phyloP scores from a whole-genome alignment of 371 early-diverging fungal genomes.

The Mucor velutinosus region DNA sequence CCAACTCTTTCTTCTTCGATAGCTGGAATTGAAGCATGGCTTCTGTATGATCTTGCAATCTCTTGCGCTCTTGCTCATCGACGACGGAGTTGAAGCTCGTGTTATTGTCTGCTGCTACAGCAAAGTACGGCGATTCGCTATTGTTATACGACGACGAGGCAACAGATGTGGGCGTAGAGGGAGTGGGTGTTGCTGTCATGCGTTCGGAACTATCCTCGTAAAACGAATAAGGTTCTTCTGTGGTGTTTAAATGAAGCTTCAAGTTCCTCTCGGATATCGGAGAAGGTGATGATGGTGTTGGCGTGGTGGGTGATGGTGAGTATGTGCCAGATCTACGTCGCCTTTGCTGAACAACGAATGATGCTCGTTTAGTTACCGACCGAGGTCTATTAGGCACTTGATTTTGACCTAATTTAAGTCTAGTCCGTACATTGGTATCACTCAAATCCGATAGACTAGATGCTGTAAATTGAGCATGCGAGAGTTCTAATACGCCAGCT shows the following conservation, averaged over 20 bases:
- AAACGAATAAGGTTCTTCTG: constrained; percentile 14
- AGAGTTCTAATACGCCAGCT: constrained; percentile 56
- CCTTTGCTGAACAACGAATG: constrained; percentile 16
- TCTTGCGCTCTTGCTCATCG: constrained; percentile 19
- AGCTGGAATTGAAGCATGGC: constrained; percentile 22
- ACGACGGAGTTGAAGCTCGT: neutral
- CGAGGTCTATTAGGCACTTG: constrained; percentile 42
- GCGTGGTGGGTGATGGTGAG: constrained; percentile 17
- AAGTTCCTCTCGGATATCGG: constrained; percentile 22
- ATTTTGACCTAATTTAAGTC: constrained; percentile 42
- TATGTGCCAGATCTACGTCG: constrained; percentile 30
- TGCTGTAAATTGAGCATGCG: constrained; percentile 55
- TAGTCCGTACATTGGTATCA: constrained; percentile 40
- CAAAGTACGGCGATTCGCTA: constrained; percentile 3
- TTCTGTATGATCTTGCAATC: constrained; percentile 27
- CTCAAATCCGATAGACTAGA: constrained; percentile 45
- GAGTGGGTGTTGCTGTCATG: constrained; percentile 16
- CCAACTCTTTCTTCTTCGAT: constrained; percentile 23
- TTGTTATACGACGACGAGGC: constrained; percentile 11
- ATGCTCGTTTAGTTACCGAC: constrained; percentile 33
- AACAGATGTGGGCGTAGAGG: constrained; percentile 22
- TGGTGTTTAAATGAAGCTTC: constrained; percentile 9
- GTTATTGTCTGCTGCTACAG: neutral
- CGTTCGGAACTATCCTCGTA: constrained; percentile 6
- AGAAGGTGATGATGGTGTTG: constrained; percentile 37